Conservation (phyloP, 495 filamentous ascomycete genomes). For the Friedmanniomyces simplex region DNA sequence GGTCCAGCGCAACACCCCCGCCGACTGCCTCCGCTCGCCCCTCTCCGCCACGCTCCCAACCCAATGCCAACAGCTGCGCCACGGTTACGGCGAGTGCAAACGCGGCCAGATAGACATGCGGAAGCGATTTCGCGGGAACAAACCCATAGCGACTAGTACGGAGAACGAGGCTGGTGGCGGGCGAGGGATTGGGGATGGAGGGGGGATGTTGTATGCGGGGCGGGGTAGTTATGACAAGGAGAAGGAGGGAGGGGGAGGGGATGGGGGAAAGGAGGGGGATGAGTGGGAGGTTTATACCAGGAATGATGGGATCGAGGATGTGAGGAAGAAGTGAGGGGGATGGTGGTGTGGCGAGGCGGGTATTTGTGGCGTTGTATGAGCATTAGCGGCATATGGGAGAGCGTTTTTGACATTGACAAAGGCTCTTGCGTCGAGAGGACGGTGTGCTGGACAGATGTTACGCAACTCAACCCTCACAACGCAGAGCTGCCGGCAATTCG, state of each 20-base stretch:
- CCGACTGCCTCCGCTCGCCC: conserved; percentile 78
- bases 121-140: conserved; percentile 95
- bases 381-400: too few species aligned
- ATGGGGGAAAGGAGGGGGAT: conserved; percentile 16
- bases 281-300: conserved; percentile 13
- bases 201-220: conserved; percentile 68
- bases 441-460: too few species aligned
- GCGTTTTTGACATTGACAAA: too few species aligned
- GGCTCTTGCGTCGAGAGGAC: too few species aligned
- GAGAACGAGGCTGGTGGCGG: conserved; percentile 47
- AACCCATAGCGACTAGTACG: conserved; percentile 58
- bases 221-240: conserved; percentile 53
- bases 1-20: conserved; percentile 71
- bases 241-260: conserved; percentile 33
- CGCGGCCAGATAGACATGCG: conserved; percentile 97
- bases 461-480: too few species aligned
- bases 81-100: conserved; percentile 89
- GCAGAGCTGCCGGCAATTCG: too few species aligned
- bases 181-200: conserved; percentile 30
- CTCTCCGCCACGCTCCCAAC: conserved; percentile 66
- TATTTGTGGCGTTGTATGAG: too few species aligned
- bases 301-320: conserved; percentile 19
- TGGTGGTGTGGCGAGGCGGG: too few species aligned
- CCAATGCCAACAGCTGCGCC: conserved; percentile 84
- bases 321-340: conserved; percentile 16